Conservation (phyloP, 2,329 filamentous ascomycete genomes). For the Cyphellophora attinorum region DNA sequence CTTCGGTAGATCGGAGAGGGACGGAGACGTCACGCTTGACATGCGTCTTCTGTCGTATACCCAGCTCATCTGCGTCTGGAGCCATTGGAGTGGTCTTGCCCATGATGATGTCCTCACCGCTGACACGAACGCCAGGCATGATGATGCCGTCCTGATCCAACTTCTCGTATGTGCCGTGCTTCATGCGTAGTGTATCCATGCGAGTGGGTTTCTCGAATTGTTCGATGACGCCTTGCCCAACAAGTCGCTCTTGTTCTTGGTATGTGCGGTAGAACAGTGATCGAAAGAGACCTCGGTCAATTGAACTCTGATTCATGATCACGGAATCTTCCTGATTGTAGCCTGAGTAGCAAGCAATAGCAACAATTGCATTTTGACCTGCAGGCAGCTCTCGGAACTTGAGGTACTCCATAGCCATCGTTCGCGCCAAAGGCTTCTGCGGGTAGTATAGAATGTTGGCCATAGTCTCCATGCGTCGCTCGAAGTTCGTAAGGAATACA, state of each 20-base stretch:
- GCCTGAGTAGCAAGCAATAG: slow-evolving; percentile 92
- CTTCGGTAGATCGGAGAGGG: slow-evolving; percentile 87
- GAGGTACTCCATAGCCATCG: slow-evolving; percentile 94
- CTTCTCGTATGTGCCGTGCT: slow-evolving; percentile 87
- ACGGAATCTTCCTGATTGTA: slow-evolving; percentile 99
- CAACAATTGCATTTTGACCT: slow-evolving; percentile 96
- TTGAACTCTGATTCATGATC: slow-evolving; percentile 99
- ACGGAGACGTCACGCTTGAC: slow-evolving; percentile 94
- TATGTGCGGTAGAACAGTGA: slow-evolving; percentile 98
- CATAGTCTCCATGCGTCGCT: slow-evolving; percentile 98
- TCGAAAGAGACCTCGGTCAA: slow-evolving; percentile 92
- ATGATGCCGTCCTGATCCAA: slow-evolving; percentile 94
- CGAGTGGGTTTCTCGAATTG: slow-evolving; percentile 92
- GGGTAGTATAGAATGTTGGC: slow-evolving; percentile 98
- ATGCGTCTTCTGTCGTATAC: slow-evolving; percentile 80
- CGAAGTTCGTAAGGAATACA: slow-evolving; percentile 95
- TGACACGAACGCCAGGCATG: slow-evolving; percentile 85
- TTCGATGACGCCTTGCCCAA: slow-evolving; percentile 87
- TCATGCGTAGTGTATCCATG: slow-evolving; percentile 78
- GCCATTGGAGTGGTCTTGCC: slow-evolving; percentile 95
- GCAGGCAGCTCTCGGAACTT: slow-evolving; percentile 96
- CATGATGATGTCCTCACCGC: slow-evolving; percentile 97
- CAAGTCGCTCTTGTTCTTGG: slow-evolving; percentile 91
- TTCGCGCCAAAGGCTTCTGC: slow-evolving; percentile 93
- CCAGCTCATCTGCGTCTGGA: slow-evolving; percentile 84